A percentile compares a stretch with the other conserved stretches of the same genome.
These are phyloP conservation scores for Phytophthora tentaculata DNA, from an alignment of 352 stramenopile genomes.

Conservation along the genomic window DNA sequence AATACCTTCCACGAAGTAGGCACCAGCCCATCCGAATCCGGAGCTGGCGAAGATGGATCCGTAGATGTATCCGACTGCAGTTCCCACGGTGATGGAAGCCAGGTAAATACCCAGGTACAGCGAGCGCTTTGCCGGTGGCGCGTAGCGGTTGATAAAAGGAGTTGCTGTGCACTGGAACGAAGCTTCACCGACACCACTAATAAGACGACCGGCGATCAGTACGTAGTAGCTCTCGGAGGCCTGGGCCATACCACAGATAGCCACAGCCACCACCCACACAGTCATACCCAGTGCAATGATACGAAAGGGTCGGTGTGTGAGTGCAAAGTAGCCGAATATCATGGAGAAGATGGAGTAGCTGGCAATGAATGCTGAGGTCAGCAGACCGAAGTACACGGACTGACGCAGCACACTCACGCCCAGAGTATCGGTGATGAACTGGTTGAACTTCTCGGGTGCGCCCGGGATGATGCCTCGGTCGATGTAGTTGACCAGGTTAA, in stretches of 20 bases:
- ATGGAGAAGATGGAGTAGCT: constrained; percentile 93
- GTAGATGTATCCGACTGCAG: constrained; percentile 92
- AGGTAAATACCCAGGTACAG: constrained; percentile 94
- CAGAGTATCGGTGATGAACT: constrained; percentile 89
- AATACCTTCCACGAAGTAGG: constrained; percentile 89
- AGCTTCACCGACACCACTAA: constrained; percentile 92
- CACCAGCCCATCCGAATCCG: constrained; percentile 72
- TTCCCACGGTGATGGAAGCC: constrained; percentile 92
- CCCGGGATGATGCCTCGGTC: constrained; percentile 96
- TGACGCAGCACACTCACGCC: constrained; percentile 64
- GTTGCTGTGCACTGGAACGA: constrained; percentile 93
- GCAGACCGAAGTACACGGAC: constrained; percentile 85
- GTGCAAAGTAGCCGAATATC: constrained; percentile 91
- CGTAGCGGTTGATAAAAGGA: constrained; percentile 93
- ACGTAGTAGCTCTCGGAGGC: constrained; percentile 87
- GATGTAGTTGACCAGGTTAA: constrained; percentile 95
- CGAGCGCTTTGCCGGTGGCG: constrained; percentile 65
- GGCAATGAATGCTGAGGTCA: constrained; percentile 95
- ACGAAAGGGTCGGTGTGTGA: constrained; percentile 89
- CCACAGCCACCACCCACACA: constrained; percentile 90
- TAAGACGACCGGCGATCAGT: constrained; percentile 85
- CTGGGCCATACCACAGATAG: constrained; percentile 87
- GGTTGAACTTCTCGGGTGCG: constrained; percentile 91
- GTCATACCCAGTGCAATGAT: constrained; percentile 90
- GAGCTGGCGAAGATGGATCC: constrained; percentile 71